A percentile compares a stretch with the other conserved stretches of the same genome.
These are phyloP conservation scores for Haematococcus lacustris DNA, from an alignment of 139 green algal genomes.

Conservation along the genomic window DNA sequence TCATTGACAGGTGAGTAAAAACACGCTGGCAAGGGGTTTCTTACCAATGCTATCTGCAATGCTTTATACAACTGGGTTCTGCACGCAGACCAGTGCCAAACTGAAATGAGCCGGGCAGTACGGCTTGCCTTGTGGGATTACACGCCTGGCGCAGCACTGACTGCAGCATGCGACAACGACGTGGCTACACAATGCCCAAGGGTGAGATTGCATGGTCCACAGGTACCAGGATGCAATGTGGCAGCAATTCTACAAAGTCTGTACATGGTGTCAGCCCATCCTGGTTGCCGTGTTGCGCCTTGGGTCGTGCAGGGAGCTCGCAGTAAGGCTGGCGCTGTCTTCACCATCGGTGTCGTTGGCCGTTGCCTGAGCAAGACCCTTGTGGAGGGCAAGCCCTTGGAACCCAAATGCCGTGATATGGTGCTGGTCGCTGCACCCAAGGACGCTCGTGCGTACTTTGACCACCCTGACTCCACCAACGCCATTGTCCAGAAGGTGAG, in stretches of 20 bases:
- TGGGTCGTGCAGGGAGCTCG: conserved; percentile 15
- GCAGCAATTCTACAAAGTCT: not conserved
- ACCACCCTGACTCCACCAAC: conserved; percentile 31
- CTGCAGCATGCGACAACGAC: conserved; percentile 61
- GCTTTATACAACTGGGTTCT: no score
- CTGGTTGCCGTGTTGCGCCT: not conserved
- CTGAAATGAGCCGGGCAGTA: conserved; percentile 61
- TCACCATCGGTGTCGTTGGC: conserved; percentile 62
- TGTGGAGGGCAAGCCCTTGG: conserved; percentile 33
- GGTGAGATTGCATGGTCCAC: conserved; percentile 3
- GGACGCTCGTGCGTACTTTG: conserved; percentile 39
- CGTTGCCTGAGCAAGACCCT: conserved; percentile 68
- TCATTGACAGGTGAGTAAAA: no score
- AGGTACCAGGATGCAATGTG: not conserved
- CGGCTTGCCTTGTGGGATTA: conserved; percentile 82
- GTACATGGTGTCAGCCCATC: not conserved
- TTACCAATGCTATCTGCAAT: no score
- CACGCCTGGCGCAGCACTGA: conserved; percentile 44
- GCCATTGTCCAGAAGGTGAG: conserved; percentile 27
- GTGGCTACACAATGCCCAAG: conserved; percentile 45
- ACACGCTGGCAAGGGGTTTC: no score
- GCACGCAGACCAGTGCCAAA: conserved; percentile 33
- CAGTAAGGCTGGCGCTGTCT: conserved; percentile 31
- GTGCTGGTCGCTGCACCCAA: conserved; percentile 62
- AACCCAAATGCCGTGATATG: conserved; percentile 33